Evolutionary conservation across 768 basidiomycete species (phyloP).

Genomic region (Tricholoma terreum): DNA sequence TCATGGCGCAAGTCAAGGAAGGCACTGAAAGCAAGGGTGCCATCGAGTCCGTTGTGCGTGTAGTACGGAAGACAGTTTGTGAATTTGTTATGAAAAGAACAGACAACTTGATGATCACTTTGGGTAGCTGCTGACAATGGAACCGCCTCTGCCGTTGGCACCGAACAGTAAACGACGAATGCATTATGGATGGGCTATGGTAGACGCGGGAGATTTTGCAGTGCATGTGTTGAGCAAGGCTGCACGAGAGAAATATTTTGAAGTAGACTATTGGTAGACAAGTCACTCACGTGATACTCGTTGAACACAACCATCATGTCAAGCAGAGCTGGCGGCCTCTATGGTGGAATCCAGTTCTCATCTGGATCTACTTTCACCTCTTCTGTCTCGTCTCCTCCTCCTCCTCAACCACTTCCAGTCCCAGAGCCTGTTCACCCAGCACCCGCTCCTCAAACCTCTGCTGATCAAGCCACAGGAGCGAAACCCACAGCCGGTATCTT

Average conservation of each 20-base stretch:
- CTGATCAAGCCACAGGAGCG: conserved; percentile 25
- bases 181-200: conserved; percentile 78
- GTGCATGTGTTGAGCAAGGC: conserved; percentile 71
- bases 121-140: conserved; percentile 52
- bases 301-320: conserved; percentile 59
- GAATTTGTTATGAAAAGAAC: background rate
- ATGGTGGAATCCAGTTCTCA: conserved; percentile 85
- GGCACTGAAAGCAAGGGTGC: conserved; percentile 79
- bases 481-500: conserved; percentile 61
- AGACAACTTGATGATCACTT: background rate
- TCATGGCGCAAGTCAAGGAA: conserved; percentile 81
- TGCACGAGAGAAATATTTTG: conserved; percentile 69
- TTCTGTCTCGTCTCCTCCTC: conserved; percentile 27
- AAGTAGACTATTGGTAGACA: conserved; percentile 24
- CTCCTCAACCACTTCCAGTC: conserved; percentile 13
- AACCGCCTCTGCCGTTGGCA: conserved; percentile 59
- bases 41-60: conserved; percentile 69
- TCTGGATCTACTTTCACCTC: conserved; percentile 56
- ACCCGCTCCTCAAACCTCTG: conserved; percentile 24
- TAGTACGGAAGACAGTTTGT: conserved; percentile 69
- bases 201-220: conserved; percentile 78
- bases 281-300: conserved; percentile 7
- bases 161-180: conserved; percentile 59
- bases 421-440: conserved; percentile 19
- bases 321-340: conserved; percentile 78